Base-by-base conservation (phyloP, 2,329 filamentous ascomycete species). In the Bipolaris bicolor region DNA sequence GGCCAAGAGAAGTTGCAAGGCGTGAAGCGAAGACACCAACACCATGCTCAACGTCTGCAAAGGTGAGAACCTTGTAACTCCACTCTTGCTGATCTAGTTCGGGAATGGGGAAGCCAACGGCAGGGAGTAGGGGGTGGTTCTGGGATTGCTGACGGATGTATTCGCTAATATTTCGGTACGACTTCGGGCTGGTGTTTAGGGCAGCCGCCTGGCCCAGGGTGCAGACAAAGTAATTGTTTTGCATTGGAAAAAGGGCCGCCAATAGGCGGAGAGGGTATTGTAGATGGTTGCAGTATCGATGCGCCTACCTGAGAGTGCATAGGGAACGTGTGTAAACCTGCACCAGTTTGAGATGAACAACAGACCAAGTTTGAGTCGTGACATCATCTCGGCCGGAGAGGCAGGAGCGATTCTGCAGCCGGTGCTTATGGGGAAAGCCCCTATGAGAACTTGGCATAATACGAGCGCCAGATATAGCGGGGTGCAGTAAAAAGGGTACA, bases 151-250 rank as follows among this genome's bases (percentile, higher is more conserved):
- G 56, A n/a, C 81, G 78, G 16, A 88, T 70, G 53, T 88, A 78
- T 0, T 81, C 72, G 51, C 79, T 77, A 53, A 87, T 79, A 0
- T 79, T 84, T 2, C 73, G 64, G 62, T 79, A 82, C 0, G 72
- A 69, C 29, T 76, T 76, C 7, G 70, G 65, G 9, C 67, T 60
- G 3, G 67, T 58, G 16, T 75, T 78, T 16, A 81, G 61, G 1
- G 61, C 58, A 1, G 77, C 74, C 10, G 84, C 84, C 67, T 88
- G 80, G 1, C 84, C 86, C 2, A 88, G 77, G 0, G 85, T 87
- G 69, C 86, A 88, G 3, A 82, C 82, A 65, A 88, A 88, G 70
- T 88, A 87, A 56, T 83, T 86, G 48, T 64, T 62, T 20, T 67
- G 63, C 71, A 74, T 73, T 15, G 44, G 20, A 47, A 33, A 24